Conservation (phyloP, 495 filamentous ascomycete genomes). For the Recurvomyces mirabilis region DNA sequence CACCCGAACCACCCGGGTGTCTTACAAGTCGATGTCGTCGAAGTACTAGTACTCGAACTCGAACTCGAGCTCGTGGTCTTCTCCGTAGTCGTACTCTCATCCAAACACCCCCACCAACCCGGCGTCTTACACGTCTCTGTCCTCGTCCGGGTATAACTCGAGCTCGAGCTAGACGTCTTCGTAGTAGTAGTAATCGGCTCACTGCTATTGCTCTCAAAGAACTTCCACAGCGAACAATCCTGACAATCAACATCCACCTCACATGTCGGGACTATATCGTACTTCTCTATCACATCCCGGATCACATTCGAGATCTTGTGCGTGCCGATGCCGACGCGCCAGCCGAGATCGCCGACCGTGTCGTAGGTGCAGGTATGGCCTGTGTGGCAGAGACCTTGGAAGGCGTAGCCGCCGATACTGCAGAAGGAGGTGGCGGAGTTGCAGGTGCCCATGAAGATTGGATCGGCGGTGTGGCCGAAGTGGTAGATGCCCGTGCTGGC, state of each 20-base stretch:
- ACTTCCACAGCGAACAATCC: constrained; percentile 91
- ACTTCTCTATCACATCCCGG: constrained; percentile 68
- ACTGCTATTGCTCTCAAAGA: constrained; percentile 78
- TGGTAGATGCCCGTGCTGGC: constrained; percentile 73
- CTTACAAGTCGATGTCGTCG: constrained; percentile 21
- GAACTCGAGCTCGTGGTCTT: constrained; percentile 39
- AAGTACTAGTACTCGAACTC: constrained; percentile 6
- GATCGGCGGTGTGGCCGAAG: constrained; percentile 92
- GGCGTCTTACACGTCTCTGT: constrained; percentile 83
- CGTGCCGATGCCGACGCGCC: constrained; percentile 73
- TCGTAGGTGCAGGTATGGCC: constrained; percentile 84
- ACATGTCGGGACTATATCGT: constrained; percentile 68
- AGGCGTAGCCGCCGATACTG: constrained; percentile 84
- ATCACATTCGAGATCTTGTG: constrained; percentile 83
- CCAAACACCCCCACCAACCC: constrained; percentile 68
- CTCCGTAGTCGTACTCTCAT: constrained; percentile 40
- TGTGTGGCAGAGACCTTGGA: constrained; percentile 85
- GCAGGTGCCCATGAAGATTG: constrained; percentile 86
- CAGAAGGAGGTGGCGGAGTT: constrained; percentile 80
- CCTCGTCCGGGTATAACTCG: constrained; percentile 46
- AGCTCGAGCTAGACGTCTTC: constrained; percentile 32
- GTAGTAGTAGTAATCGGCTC: constrained; percentile 63
- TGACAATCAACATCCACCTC: constrained; percentile 63
- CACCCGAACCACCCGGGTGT: constrained; percentile 36
- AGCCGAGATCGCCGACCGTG: constrained; percentile 77